Base-by-base conservation (phyloP, 257 asterid species). In the Phtheirospermum japonicum region DNA sequence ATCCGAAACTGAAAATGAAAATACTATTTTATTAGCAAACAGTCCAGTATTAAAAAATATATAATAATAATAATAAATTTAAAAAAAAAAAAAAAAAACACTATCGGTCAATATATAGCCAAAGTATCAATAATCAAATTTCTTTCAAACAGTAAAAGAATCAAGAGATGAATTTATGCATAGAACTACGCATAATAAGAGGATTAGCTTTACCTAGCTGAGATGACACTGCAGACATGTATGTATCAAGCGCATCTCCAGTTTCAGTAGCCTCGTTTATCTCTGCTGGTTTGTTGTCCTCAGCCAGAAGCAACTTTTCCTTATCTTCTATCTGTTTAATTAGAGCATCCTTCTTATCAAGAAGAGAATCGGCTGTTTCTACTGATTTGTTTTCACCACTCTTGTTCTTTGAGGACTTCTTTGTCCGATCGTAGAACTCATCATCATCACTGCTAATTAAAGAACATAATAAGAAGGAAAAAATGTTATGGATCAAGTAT, bases 281-380 rank as follows among this genome's bases (percentile, higher is more conserved):
- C 32, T 73, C 65, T 42, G 70, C 71, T 36, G 59, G 69, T 75
- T 65, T 72, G 19, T 76, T 85, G 71, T 83, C 93, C 3, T 81
- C 85, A 32, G 14, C 18, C 17, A 63, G 26, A 73, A 93, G 77
- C 59, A 76, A 61, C 63, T 75, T 85, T 73, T 74, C 79, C 83
- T 63, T 82, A 46, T 82, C 90, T 72, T 87, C 83, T 42, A 93
- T 87, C 77, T 82, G 79, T 73, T 73, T 79, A 13, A 59, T 59
- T 66, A 93, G 79, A 28, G 79, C 76, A 67, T 89, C 91, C 79
- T 80, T 87, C 86, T 87, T 93, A 74, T 85, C 97, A 69, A 93
- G 97, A 73, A 93, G 95, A 64, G 99, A 82, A 75, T 93, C 96
- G 43, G 97, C 95, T 40, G 99, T 89, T 76, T 93, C 97, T 46